These are phyloP conservation scores for Sabuloglossum arenarium DNA, from an alignment of 495 filamentous ascomycete species.

Conservation along the genomic window DNA sequence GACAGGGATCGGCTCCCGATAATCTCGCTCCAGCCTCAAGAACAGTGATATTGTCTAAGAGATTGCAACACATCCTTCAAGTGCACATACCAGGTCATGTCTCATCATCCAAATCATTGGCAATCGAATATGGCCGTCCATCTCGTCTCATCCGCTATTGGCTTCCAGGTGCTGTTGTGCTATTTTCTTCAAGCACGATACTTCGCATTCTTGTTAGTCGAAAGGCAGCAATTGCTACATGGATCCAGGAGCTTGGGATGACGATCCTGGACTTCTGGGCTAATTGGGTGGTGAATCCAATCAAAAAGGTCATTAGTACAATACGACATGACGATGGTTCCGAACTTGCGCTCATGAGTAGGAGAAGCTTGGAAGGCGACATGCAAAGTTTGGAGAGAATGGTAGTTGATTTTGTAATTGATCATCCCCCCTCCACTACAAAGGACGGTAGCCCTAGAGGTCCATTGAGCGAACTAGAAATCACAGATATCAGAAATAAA, in stretches of 20 bases:
- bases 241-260: constrained; percentile 51
- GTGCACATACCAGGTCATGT: constrained; percentile 38
- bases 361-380: constrained; percentile 70
- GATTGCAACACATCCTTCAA: constrained; percentile 43
- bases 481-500: constrained; percentile 46
- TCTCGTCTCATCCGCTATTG: constrained; percentile 66
- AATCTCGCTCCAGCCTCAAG: neutral
- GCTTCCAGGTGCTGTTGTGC: constrained; percentile 43
- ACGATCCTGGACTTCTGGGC: constrained; percentile 78
- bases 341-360: constrained; percentile 90
- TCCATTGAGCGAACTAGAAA: constrained; percentile 31
- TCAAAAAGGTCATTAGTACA: constrained; percentile 63
- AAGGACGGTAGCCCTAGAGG: constrained; percentile 14
- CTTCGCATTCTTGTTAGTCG: constrained; percentile 51
- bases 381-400: constrained; percentile 84
- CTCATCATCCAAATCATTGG: constrained; percentile 23
- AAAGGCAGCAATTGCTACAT: constrained; percentile 49
- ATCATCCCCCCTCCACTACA: constrained; percentile 37
- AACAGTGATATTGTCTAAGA: constrained; percentile 16
- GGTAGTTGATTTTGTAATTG: constrained; percentile 85
- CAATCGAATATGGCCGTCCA: constrained; percentile 48
- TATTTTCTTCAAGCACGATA: constrained; percentile 64
- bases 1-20: constrained; percentile 13
- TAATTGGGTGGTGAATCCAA: constrained; percentile 85
- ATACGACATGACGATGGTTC: constrained; percentile 80